phyloP scores from a whole-genome alignment of 2,329 filamentous ascomycete genomes.

The Alternaria ventricosa region DNA sequence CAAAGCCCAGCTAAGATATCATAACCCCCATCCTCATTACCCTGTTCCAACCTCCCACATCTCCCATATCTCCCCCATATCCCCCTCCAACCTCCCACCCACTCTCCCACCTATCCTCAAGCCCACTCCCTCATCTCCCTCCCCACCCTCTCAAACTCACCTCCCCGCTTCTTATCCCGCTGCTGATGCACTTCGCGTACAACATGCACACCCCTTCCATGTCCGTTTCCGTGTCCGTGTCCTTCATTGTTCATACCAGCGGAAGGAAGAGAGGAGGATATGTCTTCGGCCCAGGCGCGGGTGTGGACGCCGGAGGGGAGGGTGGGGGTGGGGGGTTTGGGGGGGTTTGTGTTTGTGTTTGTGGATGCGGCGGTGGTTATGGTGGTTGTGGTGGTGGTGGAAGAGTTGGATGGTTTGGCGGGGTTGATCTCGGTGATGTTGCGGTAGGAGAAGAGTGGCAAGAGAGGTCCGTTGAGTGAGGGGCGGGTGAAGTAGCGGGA shows the following conservation, averaged over 20 bases:
- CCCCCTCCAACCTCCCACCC: too few species aligned
- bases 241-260: neutral
- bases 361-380: neutral
- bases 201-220: constrained; percentile 32
- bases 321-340: neutral
- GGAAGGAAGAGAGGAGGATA: neutral
- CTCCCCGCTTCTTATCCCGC: constrained; percentile 6
- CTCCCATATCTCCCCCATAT: too few species aligned
- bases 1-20: neutral
- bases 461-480: constrained; percentile 6
- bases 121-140: constrained; percentile 14
- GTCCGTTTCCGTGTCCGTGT: neutral
- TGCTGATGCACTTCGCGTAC: constrained; percentile 33
- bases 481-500: constrained; percentile 24
- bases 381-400: neutral
- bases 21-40: neutral
- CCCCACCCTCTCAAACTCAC: constrained; percentile 8
- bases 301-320: constrained; percentile 21
- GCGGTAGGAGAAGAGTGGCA: constrained; percentile 26
- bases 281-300: constrained; percentile 32
- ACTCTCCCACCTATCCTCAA: too few species aligned
- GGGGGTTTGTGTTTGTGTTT: neutral
- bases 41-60: neutral
- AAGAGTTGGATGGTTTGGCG: neutral
- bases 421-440: constrained; percentile 5